These are phyloP conservation scores for Russula griseocarnosa DNA, from an alignment of 768 basidiomycete species.

Conservation along the genomic window DNA sequence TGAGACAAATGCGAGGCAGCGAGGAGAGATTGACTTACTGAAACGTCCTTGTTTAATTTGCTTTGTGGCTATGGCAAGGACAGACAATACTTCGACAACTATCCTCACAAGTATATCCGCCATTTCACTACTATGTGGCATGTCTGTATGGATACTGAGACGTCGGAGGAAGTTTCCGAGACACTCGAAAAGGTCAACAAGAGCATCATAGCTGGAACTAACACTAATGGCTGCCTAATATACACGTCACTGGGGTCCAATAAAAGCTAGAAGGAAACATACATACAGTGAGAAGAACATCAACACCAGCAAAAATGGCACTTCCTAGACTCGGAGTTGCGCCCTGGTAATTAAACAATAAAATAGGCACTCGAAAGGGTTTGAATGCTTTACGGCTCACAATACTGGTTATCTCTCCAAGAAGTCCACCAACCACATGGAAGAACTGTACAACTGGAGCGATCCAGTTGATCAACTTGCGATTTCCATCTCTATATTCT, in stretches of 20 bases:
- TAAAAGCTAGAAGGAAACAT: neutral
- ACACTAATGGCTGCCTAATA: slow-evolving; percentile 1
- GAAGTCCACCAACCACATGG: slow-evolving; percentile 2
- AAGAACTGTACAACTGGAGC: slow-evolving; percentile 7
- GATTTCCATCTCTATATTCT: slow-evolving; percentile 16
- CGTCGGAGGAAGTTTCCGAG: slow-evolving; percentile 7
- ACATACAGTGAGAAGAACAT: slow-evolving; percentile 9
- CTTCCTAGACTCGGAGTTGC: neutral
- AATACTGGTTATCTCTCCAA: neutral
- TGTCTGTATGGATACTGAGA: slow-evolving; percentile 3
- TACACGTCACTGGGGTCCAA: neutral
- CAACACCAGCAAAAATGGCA: slow-evolving; percentile 13
- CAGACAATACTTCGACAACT: slow-evolving; percentile 10
- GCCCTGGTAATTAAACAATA: neutral
- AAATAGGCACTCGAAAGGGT: neutral
- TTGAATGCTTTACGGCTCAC: neutral
- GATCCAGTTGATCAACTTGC: slow-evolving; percentile 9
- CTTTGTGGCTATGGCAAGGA: slow-evolving; percentile 13
- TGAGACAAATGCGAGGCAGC: neutral
- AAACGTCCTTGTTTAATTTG: slow-evolving; percentile 13
- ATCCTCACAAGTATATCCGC: slow-evolving; percentile 11
- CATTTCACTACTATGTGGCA: neutral
- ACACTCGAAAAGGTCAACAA: slow-evolving; percentile 15
- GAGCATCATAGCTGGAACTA: slow-evolving; percentile 16
- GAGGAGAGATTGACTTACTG: neutral